Percentiles rank a stretch among this genome's conserved stretches.
Conservation (phyloP, 352 stramenopile species). For the Thraustochytrium sp. region DNA sequence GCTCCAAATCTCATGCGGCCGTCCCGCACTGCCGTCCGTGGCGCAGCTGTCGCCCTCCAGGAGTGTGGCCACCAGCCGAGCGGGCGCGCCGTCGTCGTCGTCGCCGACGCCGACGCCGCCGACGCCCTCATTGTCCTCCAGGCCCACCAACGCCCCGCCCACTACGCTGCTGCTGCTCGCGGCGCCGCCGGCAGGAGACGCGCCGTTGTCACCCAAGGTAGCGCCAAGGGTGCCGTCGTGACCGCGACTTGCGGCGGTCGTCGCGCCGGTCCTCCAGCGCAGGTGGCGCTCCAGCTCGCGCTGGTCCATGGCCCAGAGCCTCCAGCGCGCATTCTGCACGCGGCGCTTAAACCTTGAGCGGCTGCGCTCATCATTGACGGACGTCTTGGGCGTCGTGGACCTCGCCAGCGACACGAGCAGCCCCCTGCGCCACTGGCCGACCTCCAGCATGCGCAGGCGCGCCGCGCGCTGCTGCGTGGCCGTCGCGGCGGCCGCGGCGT, state of each 20-base stretch:
- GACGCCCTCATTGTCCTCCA: too few relatives aligned
- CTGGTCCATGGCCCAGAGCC: not conserved
- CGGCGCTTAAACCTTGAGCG: not conserved
- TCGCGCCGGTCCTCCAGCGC: too few relatives aligned
- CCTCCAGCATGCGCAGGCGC: not conserved
- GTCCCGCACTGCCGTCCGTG: too few relatives aligned
- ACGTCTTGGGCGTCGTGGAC: not conserved
- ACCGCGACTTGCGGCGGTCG: too few relatives aligned
- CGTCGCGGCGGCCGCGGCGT: not conserved
- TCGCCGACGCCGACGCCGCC: too few relatives aligned
- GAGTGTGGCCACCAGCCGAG: not conserved
- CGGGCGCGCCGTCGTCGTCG: not conserved
- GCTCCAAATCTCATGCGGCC: too few relatives aligned
- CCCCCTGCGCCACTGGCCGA: not conserved
- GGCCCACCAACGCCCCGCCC: too few relatives aligned
- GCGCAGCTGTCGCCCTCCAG: not conserved
- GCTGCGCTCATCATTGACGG: not conserved
- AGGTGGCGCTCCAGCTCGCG: not conserved
- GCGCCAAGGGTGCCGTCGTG: too few relatives aligned
- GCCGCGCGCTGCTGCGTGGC: not conserved
- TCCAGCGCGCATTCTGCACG: slow-evolving; percentile 1
- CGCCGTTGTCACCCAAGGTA: too few relatives aligned
- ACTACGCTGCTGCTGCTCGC: too few relatives aligned
- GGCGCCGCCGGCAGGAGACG: too few relatives aligned
- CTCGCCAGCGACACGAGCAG: not conserved